A percentile compares a stretch with the other conserved stretches of the same genome.
These are phyloP conservation scores for Endogone sp. DNA, from an alignment of 192 early-diverging fungal species.

Conservation along the genomic window DNA sequence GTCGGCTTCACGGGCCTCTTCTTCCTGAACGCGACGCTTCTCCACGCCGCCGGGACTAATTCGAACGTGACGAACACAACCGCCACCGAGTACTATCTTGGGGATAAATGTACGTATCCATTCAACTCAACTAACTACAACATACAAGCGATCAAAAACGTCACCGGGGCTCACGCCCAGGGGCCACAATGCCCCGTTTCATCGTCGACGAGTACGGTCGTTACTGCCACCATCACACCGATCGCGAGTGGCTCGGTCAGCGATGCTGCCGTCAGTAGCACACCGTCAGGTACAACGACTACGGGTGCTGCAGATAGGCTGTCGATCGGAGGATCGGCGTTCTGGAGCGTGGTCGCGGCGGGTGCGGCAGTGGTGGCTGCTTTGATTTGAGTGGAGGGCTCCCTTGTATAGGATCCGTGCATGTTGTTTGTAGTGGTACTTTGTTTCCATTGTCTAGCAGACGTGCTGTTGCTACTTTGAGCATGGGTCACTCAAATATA, in stretches of 20 bases:
- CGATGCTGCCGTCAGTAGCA: not conserved
- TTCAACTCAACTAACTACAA: not conserved
- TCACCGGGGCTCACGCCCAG: not conserved
- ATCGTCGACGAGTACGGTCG: not conserved
- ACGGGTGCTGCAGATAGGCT: too few relatives aligned
- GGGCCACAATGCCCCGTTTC: not conserved
- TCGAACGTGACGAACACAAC: not conserved
- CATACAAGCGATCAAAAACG: not conserved
- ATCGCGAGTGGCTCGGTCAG: not conserved
- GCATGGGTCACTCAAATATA: too few relatives aligned
- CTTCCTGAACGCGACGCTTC: not conserved
- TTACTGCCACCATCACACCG: not conserved
- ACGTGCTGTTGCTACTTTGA: too few relatives aligned
- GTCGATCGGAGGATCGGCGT: too few relatives aligned
- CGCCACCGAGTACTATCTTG: not conserved
- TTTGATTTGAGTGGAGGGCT: too few relatives aligned
- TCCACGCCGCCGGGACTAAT: not conserved
- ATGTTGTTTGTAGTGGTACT: too few relatives aligned
- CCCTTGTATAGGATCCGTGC: too few relatives aligned
- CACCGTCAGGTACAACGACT: too few relatives aligned
- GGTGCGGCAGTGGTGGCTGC: too few relatives aligned
- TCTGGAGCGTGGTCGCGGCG: too few relatives aligned
- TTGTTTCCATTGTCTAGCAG: too few relatives aligned
- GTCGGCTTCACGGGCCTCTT: not conserved
- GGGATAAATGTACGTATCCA: not conserved